Percentiles rank a stretch among this genome's conserved stretches.
phyloP scores from a whole-genome alignment of 352 stramenopile species.

The Pythium sukuiense region DNA sequence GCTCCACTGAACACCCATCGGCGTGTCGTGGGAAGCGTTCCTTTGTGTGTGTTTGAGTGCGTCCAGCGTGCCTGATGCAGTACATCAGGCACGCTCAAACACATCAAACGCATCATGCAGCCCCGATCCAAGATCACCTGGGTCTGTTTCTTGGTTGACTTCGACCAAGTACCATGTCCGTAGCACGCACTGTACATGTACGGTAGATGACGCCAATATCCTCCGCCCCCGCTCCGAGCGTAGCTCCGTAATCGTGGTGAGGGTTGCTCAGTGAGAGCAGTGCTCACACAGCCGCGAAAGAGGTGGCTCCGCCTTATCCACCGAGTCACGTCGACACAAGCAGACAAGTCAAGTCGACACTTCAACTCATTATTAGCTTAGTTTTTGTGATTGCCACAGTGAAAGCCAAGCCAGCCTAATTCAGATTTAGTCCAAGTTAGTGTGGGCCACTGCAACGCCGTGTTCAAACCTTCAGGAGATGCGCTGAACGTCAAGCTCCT shows the following conservation, averaged over 20 bases:
- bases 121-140: not conserved
- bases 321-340: not conserved
- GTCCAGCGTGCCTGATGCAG: too few species aligned
- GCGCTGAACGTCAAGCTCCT: not conserved
- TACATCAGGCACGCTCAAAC: too few species aligned
- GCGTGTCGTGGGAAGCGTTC: not conserved
- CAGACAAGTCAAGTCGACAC: not conserved
- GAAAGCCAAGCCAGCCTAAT: not conserved
- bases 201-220: not conserved
- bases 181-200: not conserved
- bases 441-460: not conserved
- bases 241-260: not conserved
- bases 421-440: not conserved
- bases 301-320: not conserved
- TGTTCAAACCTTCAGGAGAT: conserved; percentile 1
- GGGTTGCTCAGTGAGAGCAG: not conserved
- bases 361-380: not conserved
- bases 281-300: not conserved
- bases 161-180: too few species aligned
- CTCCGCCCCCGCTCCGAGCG: too few species aligned
- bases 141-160: not conserved
- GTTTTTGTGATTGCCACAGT: not conserved
- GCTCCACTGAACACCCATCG: not conserved
- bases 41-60: too few species aligned
- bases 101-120: not conserved